Evolutionary conservation across 805 yeast genomes (phyloP), one percentile per base, ranked within the genome.

Genomic region (Hanseniaspora taiwanica): DNA sequence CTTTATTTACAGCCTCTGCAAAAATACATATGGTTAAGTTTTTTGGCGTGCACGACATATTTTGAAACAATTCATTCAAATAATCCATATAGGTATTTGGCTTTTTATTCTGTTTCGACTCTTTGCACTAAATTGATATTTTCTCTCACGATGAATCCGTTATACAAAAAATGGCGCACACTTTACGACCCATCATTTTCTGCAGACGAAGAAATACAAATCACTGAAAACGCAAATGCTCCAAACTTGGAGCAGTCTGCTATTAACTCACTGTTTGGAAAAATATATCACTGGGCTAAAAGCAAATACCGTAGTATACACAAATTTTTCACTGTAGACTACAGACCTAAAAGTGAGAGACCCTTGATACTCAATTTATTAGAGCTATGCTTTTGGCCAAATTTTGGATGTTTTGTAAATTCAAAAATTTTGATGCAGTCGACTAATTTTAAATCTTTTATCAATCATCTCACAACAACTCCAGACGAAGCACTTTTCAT

Each of bases 401-500:
- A n/a, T 2, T 27, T 41, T 10, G 45, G 45, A 4, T 36, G 40
- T 25, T 27, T 33, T 8, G 7, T 42, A 4, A 38, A 37, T 21
- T 27, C 12, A 5, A n/a, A 27, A 16, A 12, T 39, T 17, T 33
- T 42, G 16, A 27, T 40, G 37, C 38, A 27, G 10, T 39, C 33
- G 12, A 6, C 24, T 2, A 23, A 33, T 27, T 39, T 36, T 34
- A 39, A 37, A 18, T 8, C 16, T 10, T 25, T 39, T 27, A 2
- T 37, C 10, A 35, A 29, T 9, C 33, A 35, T 12, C 10, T 32
- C 8, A 21, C 45, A n/a, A n/a, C 38, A 4, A 40, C 46, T 6
- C 37, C 46, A 14, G 49, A 47, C 24, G 46, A 46, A 23, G 52
- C 46, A n/a, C 6, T 44, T 2, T 37, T 34, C 21, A 32, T 42